A percentile compares a stretch with the other conserved stretches of the same genome.
These are phyloP conservation scores for Saccharomycopsis amapae DNA, from an alignment of 805 yeast species.

Conservation along the genomic window DNA sequence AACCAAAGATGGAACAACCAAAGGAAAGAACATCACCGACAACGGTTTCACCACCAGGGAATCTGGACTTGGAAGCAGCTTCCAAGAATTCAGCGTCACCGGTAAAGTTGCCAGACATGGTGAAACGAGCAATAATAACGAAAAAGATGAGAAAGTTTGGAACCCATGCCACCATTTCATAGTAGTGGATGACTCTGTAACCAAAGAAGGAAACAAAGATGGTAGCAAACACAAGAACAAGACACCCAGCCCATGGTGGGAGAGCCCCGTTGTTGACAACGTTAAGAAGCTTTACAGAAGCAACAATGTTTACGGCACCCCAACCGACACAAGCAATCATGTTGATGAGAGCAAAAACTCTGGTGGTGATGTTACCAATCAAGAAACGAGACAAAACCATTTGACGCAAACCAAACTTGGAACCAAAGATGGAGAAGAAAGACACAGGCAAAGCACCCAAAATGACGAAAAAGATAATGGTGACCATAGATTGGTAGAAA, in stretches of 20 bases:
- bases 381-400: conserved; percentile 74
- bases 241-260: conserved; percentile 90
- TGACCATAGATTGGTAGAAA: conserved; percentile 64
- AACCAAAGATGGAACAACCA: conserved; percentile 80
- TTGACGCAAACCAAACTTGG: conserved; percentile 79
- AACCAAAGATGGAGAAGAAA: conserved; percentile 74
- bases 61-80: conserved; percentile 15
- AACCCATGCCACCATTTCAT: conserved; percentile 85
- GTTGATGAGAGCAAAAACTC: conserved; percentile 72
- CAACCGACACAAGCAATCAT: conserved; percentile 87
- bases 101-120: conserved; percentile 55
- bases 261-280: conserved; percentile 58
- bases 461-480: conserved; percentile 63
- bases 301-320: conserved; percentile 90
- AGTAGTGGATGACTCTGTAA: conserved; percentile 69
- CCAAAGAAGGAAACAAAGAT: conserved; percentile 76
- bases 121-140: conserved; percentile 71
- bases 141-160: conserved; percentile 70
- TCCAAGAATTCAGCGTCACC: conserved; percentile 27
- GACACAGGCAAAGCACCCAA: conserved; percentile 79
- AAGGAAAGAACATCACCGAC: conserved; percentile 75
- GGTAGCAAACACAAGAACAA: conserved; percentile 62
- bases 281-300: conserved; percentile 75
- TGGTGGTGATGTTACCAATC: conserved; percentile 66
- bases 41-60: conserved; percentile 53